Conservation (phyloP, 1,139 yeast genomes). For the Saccharomyces hybrid region DNA sequence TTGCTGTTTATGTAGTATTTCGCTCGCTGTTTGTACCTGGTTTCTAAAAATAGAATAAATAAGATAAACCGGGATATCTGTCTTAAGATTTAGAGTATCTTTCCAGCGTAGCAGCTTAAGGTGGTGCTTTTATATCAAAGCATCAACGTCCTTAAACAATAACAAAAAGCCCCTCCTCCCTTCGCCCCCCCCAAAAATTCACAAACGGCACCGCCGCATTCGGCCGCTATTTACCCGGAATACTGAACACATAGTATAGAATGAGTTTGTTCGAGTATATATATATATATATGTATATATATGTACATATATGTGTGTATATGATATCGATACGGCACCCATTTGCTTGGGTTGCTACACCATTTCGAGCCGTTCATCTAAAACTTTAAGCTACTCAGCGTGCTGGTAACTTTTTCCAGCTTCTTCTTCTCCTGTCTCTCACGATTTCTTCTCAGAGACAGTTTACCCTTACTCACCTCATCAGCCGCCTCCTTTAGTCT, state of each 20-base stretch:
- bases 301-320: too few species aligned
- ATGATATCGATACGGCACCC: too few species aligned
- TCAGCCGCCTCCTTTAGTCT: conserved; percentile 60
- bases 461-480: conserved; percentile 55
- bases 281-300: too few species aligned
- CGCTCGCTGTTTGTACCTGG: too few species aligned
- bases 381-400: conserved; percentile 20
- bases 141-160: background rate
- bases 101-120: too few species aligned
- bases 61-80: background rate
- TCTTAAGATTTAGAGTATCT: too few species aligned
- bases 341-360: too few species aligned
- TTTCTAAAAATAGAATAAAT: too few species aligned
- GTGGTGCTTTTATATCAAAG: too few species aligned
- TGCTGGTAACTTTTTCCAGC: conserved; percentile 23
- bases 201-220: background rate
- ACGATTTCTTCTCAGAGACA: conserved; percentile 46
- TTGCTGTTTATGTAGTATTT: background rate
- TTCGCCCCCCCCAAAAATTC: background rate
- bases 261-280: too few species aligned
- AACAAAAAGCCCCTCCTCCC: background rate
- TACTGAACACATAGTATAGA: too few species aligned
- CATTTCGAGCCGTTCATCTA: background rate
- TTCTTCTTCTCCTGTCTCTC: conserved; percentile 16
- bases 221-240: too few species aligned